phyloP scores from a whole-genome alignment of 345 rosid species.

The Corchorus olitorius region DNA sequence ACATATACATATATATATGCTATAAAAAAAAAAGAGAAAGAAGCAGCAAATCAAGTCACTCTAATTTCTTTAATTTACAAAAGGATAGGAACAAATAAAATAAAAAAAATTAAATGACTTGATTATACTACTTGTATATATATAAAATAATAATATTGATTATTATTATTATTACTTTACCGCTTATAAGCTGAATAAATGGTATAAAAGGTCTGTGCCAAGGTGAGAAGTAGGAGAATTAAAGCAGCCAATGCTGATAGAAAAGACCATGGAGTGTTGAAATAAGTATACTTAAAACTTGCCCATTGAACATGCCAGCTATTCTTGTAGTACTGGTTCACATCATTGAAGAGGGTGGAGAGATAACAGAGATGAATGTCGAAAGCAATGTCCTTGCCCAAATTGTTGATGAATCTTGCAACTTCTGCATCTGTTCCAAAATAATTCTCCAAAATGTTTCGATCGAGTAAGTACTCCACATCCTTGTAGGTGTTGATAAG shows the following conservation, averaged over 20 bases:
- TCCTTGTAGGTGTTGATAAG: slow-evolving; percentile 60
- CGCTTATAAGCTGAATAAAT: slow-evolving; percentile 9
- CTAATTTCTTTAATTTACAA: no score
- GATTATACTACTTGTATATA: no score
- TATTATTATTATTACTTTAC: neutral
- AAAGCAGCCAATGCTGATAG: slow-evolving; percentile 73
- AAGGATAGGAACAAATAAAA: no score
- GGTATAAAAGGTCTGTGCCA: slow-evolving; percentile 56
- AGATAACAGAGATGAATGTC: slow-evolving; percentile 60
- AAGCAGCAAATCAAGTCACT: no score
- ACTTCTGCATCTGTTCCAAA: slow-evolving; percentile 71
- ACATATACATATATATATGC: no score
- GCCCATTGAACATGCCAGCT: slow-evolving; percentile 68
- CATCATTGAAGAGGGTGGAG: slow-evolving; percentile 46
- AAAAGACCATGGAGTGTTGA: slow-evolving; percentile 83
- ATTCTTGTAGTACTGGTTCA: slow-evolving; percentile 54
- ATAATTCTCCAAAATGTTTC: slow-evolving; percentile 62
- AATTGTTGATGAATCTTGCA: slow-evolving; percentile 51
- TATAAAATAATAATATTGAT: neutral
- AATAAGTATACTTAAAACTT: slow-evolving; percentile 65
- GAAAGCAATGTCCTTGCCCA: slow-evolving; percentile 79
- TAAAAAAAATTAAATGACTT: no score
- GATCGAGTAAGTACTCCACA: slow-evolving; percentile 64
- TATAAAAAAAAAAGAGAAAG: no score
- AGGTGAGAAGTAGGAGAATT: slow-evolving; percentile 56